Evolutionary conservation across 2,329 filamentous ascomycete species (phyloP).

Genomic region (Chalaropsis ovoidea): DNA sequence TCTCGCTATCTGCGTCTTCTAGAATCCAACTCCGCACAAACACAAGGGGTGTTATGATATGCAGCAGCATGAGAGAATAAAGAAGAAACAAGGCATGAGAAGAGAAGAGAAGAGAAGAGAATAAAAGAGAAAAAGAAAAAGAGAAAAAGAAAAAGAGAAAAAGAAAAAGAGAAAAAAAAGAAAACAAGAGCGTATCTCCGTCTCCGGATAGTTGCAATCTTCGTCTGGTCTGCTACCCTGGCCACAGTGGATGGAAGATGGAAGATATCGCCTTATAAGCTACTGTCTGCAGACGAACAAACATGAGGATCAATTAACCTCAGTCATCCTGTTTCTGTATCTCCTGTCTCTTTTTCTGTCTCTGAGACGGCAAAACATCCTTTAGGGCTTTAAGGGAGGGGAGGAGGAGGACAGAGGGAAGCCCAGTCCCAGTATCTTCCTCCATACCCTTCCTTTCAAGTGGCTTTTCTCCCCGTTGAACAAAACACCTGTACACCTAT

Average conservation of each 20-base stretch:
- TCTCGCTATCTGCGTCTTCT: neutral
- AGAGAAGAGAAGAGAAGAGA: neutral
- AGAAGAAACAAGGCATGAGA: too few species aligned
- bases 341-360: neutral
- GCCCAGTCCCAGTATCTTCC: neutral
- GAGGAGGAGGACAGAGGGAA: neutral
- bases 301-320: constrained; percentile 14
- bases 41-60: neutral
- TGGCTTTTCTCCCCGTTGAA: neutral
- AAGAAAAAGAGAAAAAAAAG: too few species aligned
- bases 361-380: neutral
- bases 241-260: too few species aligned
- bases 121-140: too few species aligned
- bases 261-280: neutral
- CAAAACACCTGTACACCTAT: too few species aligned
- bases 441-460: neutral
- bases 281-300: neutral
- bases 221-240: too few species aligned
- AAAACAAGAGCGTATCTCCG: neutral
- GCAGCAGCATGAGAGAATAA: neutral
- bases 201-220: neutral
- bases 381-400: neutral
- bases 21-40: neutral
- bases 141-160: too few species aligned
- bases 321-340: constrained; percentile 7